Evolutionary conservation across 176 grass and related monocot genomes (phyloP).

Genomic region (Saccharum officinarum): DNA sequence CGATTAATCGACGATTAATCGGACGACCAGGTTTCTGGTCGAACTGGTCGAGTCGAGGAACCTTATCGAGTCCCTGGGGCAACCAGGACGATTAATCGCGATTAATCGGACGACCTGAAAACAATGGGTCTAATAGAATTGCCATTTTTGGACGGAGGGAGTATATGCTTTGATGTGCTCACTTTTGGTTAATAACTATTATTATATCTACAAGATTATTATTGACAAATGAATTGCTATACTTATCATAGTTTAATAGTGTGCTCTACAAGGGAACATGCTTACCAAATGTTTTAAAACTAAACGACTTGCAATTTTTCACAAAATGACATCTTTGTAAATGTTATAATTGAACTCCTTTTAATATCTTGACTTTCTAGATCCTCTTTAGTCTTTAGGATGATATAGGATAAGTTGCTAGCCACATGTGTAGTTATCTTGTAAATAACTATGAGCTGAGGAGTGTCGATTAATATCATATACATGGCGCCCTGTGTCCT

Average conservation of each 20-base stretch:
- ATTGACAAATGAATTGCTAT: neutral
- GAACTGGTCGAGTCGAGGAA: too few species aligned
- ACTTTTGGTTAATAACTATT: neutral
- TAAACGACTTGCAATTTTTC: neutral
- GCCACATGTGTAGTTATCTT: neutral
- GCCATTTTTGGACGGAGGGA: too few species aligned
- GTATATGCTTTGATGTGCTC: neutral
- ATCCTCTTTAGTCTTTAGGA: neutral
- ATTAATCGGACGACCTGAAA: too few species aligned
- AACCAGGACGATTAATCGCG: too few species aligned
- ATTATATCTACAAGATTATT: constrained; percentile 5
- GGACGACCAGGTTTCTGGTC: too few species aligned
- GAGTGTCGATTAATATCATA: neutral
- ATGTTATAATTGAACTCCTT: neutral
- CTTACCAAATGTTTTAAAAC: neutral
- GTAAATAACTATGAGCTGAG: neutral
- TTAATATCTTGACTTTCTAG: neutral
- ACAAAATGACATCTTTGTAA: neutral
- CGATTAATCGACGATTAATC: too few species aligned
- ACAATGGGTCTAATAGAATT: too few species aligned
- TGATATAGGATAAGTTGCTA: neutral
- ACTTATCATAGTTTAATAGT: neutral
- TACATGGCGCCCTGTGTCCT: neutral
- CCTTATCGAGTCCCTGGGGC: too few species aligned
- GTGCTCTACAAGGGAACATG: neutral